Evolutionary conservation across 345 rosid genomes (phyloP), one percentile per base, ranked within the genome.

Genomic region (Pseudoturritis turrita): DNA sequence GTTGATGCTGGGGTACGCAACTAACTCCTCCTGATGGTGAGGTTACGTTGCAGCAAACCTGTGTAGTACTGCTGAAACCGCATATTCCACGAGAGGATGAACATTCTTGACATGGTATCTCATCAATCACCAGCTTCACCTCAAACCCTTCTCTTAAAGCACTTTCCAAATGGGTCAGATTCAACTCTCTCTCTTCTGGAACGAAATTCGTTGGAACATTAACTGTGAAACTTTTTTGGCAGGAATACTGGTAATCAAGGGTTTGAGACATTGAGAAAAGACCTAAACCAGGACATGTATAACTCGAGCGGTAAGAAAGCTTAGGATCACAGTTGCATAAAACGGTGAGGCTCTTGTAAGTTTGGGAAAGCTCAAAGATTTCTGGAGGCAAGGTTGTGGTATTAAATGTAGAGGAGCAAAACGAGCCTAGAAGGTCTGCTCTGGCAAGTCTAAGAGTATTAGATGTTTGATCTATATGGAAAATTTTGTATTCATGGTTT

Each of bases 131-230:
- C 75, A 80, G 41, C 45, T 47, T 52, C 39, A 80, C 62, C 39
- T 77, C 65, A 22, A 83, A 76, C 9, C 79, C 82, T 45, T 14
- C 1, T 25, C 22, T 8, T 35, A 70, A 9, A 13, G 5, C 26
- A 29, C 9, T 7, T 70, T 55, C 62, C 39, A 51, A 10, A 7
- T 0, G 10, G 0, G 25, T 33, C 0, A 22, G 2, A 44, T 46
- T 22, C 2, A n/a, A 2, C 0, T 3, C 7, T 9, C 1, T 9
- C 15, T 40, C 4, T 0, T 45, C 15, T 23, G 17, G 6, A 9
- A 9, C 0, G 2, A 46, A 17, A 10, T n/a, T 14, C 8, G 0
- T 0, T 18, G 47, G 57, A 41, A 78, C 69, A 0, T 40, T 26
- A 14, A 78, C 15, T 1, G 2, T 14, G n/a, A 62, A 64, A 11